phyloP scores from a whole-genome alignment of 2,329 filamentous ascomycete genomes.

The Aureobasidium sp. region DNA sequence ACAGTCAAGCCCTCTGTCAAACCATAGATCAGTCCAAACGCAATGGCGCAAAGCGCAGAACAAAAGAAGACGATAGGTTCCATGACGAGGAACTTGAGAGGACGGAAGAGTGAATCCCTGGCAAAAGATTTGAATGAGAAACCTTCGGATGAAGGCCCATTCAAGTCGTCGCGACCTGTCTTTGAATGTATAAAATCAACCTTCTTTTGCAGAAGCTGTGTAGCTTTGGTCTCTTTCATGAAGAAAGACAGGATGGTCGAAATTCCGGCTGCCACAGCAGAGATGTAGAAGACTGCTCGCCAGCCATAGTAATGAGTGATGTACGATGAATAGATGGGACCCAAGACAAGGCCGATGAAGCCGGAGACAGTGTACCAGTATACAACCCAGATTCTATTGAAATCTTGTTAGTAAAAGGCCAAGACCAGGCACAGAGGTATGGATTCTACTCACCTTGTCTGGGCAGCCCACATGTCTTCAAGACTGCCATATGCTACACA shows the following conservation, averaged over 20 bases:
- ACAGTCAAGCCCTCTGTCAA: constrained; percentile 21
- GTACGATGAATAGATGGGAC: constrained; percentile 40
- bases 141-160: not conserved
- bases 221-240: constrained; percentile 39
- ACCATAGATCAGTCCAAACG: constrained; percentile 21
- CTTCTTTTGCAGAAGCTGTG: constrained; percentile 33
- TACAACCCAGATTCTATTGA: constrained; percentile 38
- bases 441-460: constrained; percentile 19
- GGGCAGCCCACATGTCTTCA: constrained; percentile 43
- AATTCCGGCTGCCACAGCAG: constrained; percentile 33
- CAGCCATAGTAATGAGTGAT: constrained; percentile 34
- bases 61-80: constrained; percentile 44
- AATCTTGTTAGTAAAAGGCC: not conserved
- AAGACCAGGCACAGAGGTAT: not conserved
- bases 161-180: constrained; percentile 22
- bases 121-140: constrained; percentile 28
- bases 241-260: constrained; percentile 30
- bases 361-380: constrained; percentile 39
- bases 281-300: constrained; percentile 42
- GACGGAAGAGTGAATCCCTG: constrained; percentile 35
- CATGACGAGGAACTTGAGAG: constrained; percentile 37
- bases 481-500: constrained; percentile 43
- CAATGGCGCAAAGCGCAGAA: constrained; percentile 23
- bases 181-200: constrained; percentile 26
- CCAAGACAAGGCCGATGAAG: constrained; percentile 37